Base-by-base conservation (phyloP, 1,284 basidiomycete genomes). In the Heterobasidion occidentale region DNA sequence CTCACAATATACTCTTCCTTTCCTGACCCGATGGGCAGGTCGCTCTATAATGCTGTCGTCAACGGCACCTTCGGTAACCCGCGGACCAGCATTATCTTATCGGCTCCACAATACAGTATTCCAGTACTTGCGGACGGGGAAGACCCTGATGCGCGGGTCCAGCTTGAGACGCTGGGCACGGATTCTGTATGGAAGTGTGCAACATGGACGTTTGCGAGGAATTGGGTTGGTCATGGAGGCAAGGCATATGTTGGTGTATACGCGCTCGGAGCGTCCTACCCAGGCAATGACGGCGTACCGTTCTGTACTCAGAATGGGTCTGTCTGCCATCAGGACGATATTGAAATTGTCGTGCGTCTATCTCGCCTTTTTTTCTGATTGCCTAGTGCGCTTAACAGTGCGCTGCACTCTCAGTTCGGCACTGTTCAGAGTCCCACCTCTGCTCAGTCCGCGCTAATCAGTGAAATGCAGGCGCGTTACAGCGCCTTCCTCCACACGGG, bases 291-390 rank as follows among this genome's bases (percentile, higher is more conserved):
- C 5, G 72, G 60, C 1, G 71, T 81, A 36, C 61, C 77, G 0
- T 81, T 76, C 64, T 90, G 88, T 70, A 75, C 73, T 8, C 64
- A 76, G 58, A 47, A 70, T 35, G 84, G 81, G 17, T 65, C 69
- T 19, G 83, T 88, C 36, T 89, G 87, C 67, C 87, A 90, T 65
- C 77, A 87, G 65, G 86, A 88, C 63, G 86, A 89, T 62, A 88
- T 89, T 55, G 71, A 83, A 72, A 84, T 89, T 65, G 78, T 88
- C 58, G 84, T 85, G 71, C 59, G 81, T 76, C 27, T 50, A 33
- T 48, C 45, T 54, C 38, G 7, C 46, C 44, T 36, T 20, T 53
- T 45, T 49, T 34, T 46, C 33, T 36, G 38, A 54, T 46, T 51
- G 45, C 56, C 46, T 5, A 9, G 27, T 36, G 9, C 44, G 34